Base-by-base conservation (phyloP, 2,329 filamentous ascomycete genomes). In the Cadophora sp. region DNA sequence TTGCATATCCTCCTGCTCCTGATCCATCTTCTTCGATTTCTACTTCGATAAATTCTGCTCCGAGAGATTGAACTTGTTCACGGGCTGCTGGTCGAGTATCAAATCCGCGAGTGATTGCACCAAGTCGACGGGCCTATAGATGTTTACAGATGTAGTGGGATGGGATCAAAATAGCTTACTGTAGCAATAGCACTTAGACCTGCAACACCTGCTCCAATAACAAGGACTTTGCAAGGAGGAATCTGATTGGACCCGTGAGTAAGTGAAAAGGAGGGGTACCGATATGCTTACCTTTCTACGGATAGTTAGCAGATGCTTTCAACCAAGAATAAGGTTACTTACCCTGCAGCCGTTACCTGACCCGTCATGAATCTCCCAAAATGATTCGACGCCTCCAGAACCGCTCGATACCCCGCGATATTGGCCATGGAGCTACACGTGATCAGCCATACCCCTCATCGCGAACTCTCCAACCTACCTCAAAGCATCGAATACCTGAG, bases 371-470 rank as follows among this genome's bases (percentile, higher is more conserved):
- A 97, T 55, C 93, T 88, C 62, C 93, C 93, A 79, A 96, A 97
- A 70, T 91, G 89, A 79, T 97, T 97, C 16, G 92, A 94, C 1
- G 93, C 94, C 78, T 97, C 93, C 51, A 97, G 82, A 1, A 97
- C 92, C 48, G 93, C 94, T 79, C 96, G 97, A 81, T 97, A 97
- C 0, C 94, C 94, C 24, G 93, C 92, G 80, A 97, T 97, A 74
- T 97, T 97, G 68, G 94, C 93, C 94, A 97, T 97, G 11, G 92
- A 96, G 78, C 92, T 94, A 66, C 39, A 61, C 41, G 45, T 66
- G 56, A 64, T 69, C 59, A 72, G 66, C 45, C 41, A 30, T 36
- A 72, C 47, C 51, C 20, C 43, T 43, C 13, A 36, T n/a, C n/a
- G 6, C 9, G 24, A 8, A 50, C 14, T 45, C 11, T 2, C 7